Evolutionary conservation across 2,329 filamentous ascomycete genomes (phyloP).

Genomic region (Emergomyces africanus): DNA sequence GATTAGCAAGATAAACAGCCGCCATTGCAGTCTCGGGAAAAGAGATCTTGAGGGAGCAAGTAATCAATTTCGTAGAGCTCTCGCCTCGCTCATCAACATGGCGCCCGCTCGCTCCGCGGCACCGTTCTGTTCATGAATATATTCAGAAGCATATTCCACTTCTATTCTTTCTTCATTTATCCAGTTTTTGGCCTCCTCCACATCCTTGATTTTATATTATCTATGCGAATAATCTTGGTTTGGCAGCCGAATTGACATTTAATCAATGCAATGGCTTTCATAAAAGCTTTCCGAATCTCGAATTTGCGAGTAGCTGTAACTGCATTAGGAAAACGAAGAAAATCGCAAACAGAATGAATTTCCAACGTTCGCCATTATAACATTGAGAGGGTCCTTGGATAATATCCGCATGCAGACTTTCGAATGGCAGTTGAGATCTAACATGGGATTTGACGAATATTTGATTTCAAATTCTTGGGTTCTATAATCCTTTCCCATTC

Average conservation of each 20-base stretch:
- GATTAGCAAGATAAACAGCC: background rate
- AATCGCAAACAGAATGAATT: background rate
- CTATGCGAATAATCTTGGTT: too few species aligned
- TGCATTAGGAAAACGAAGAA: background rate
- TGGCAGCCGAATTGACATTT: too few species aligned
- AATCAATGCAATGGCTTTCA: too few species aligned
- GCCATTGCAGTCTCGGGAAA: background rate
- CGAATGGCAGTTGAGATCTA: background rate
- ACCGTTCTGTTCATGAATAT: background rate
- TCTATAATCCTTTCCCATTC: constrained; percentile 32
- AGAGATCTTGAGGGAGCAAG: too few species aligned
- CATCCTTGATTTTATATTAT: too few species aligned
- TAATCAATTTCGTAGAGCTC: background rate
- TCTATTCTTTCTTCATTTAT: background rate
- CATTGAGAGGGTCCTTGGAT: background rate
- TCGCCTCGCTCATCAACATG: background rate
- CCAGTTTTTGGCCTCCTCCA: too few species aligned
- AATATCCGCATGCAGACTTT: background rate
- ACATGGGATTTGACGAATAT: background rate
- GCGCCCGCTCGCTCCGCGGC: background rate
- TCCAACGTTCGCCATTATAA: background rate
- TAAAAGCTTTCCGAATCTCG: background rate
- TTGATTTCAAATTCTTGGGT: constrained; percentile 25
- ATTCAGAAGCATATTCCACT: background rate
- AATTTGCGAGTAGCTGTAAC: background rate